phyloP scores from a whole-genome alignment of 1,284 basidiomycete genomes.

The Ganoderma leucocontextum region DNA sequence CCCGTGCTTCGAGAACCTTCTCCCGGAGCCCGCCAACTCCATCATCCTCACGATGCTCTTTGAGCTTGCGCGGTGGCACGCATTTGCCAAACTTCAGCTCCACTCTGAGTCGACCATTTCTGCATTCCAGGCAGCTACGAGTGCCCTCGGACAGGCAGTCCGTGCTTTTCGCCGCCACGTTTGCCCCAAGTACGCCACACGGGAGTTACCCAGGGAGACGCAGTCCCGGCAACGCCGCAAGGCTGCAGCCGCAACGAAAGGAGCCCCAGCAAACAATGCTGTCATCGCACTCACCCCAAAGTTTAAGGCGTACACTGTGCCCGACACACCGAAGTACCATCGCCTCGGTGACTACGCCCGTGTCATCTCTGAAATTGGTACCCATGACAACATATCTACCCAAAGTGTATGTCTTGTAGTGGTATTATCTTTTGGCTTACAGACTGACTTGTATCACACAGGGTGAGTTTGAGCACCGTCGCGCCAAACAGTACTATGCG shows the following conservation, averaged over 20 bases:
- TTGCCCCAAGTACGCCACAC: slow-evolving; percentile 32
- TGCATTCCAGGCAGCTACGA: slow-evolving; percentile 28
- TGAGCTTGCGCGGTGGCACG: slow-evolving; percentile 40
- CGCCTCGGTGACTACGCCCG: slow-evolving; percentile 39
- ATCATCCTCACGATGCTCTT: slow-evolving; percentile 40
- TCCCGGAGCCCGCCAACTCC: slow-evolving; percentile 33
- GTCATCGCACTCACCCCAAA: neutral
- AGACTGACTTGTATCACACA: too few species aligned
- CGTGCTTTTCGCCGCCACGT: slow-evolving; percentile 33
- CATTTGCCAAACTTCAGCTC: slow-evolving; percentile 41
- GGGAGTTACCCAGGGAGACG: slow-evolving; percentile 40
- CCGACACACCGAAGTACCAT: slow-evolving; percentile 46
- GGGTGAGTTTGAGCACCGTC: slow-evolving; percentile 44
- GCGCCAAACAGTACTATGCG: slow-evolving; percentile 42
- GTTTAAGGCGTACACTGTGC: slow-evolving; percentile 31
- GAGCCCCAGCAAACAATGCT: neutral
- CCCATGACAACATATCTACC: slow-evolving; percentile 45
- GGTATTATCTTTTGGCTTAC: too few species aligned
- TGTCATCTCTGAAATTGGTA: slow-evolving; percentile 41
- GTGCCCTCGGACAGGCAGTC: slow-evolving; percentile 30
- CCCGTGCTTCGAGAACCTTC: slow-evolving; percentile 41
- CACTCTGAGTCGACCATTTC: slow-evolving; percentile 40
- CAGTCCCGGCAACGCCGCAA: slow-evolving; percentile 21
- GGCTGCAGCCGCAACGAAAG: neutral
- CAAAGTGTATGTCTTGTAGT: too few species aligned